Base-by-base conservation (phyloP, 192 early-diverging fungal species). In the Linnemannia exigua region DNA sequence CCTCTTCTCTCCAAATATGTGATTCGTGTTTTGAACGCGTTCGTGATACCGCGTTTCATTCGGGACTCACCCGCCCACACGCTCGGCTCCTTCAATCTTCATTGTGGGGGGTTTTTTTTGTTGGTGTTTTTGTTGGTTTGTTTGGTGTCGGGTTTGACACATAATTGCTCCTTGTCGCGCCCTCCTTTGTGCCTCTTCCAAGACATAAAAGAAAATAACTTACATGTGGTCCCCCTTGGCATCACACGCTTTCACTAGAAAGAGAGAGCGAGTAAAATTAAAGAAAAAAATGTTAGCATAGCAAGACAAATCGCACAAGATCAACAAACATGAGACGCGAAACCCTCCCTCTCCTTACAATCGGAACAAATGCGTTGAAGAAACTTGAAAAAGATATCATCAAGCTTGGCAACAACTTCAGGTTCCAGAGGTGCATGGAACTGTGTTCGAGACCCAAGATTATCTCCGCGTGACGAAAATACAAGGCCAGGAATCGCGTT, bases 201-300 rank as follows among this genome's bases (percentile, higher is more conserved):
- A 77, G 36, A 69, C 12, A 79, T 52, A 69, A 67, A 70, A 52
- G 15, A 54, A 35, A 22, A 50, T 54, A 17, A 89, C 91, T 88
- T 92, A 94, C 93, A 94, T 94, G 80, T 90, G 91, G 85, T 94
- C 93, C 44, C 93, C 93, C 67, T 92, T 91, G 41, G 91, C 91
- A 75, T 94, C 93, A 54, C 88, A 90, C 16, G 91, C 91, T 54
- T 91, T 90, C 82, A 91, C 93, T 94, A 89, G n/a, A 19, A 52
- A 51, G 46, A 61, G 14, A 38, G 14, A 47, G 1, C 15, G 44
- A 36, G 67, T n/a, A n/a, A n/a, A n/a, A n/a, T n/a, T n/a, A 67
- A 28, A 33, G 51, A 22, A 70, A 58, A 71, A 70, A 72, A 54
- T 63, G 48, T 54, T 33, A 80, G 33, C 17, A 72, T 35, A 46